These are phyloP conservation scores for Lachancea nothofagi DNA, from an alignment of 805 yeast genomes.

Conservation along the genomic window DNA sequence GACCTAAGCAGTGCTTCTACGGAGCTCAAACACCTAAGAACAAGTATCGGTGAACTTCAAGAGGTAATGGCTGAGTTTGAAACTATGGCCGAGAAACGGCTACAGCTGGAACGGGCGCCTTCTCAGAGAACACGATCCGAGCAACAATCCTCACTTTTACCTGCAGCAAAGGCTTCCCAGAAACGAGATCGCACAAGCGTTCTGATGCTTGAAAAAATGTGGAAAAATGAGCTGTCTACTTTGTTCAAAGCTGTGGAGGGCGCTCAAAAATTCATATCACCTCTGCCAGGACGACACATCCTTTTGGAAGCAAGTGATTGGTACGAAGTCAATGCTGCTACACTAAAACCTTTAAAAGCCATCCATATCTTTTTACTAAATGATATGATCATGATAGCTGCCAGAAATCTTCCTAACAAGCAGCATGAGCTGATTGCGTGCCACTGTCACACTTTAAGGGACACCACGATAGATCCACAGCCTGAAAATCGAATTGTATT, in stretches of 20 bases:
- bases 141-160: conserved; percentile 17
- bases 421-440: conserved; percentile 54
- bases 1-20: conserved; percentile 60
- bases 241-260: conserved; percentile 83
- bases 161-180: conserved; percentile 18
- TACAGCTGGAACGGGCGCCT: conserved; percentile 38
- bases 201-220: conserved; percentile 66
- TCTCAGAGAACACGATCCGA: conserved; percentile 9
- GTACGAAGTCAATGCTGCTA: conserved; percentile 81
- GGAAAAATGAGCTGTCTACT: conserved; percentile 68
- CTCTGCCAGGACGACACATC: conserved; percentile 74
- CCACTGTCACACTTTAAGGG: conserved; percentile 72
- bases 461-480: conserved; percentile 42
- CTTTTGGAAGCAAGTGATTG: conserved; percentile 75
- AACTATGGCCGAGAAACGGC: conserved; percentile 53
- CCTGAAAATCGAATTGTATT: conserved; percentile 19
- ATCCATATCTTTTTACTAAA: conserved; percentile 72
- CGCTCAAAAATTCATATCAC: conserved; percentile 73
- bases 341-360: conserved; percentile 73
- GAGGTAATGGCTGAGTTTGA: conserved; percentile 55
- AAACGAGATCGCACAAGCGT: conserved; percentile 61
- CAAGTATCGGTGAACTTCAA: conserved; percentile 52
- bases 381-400: conserved; percentile 71
- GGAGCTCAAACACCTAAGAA: conserved; percentile 58
- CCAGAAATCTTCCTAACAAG: conserved; percentile 39